phyloP scores from a whole-genome alignment of 176 grass and related monocot genomes.

The Dactylis glomerata region DNA sequence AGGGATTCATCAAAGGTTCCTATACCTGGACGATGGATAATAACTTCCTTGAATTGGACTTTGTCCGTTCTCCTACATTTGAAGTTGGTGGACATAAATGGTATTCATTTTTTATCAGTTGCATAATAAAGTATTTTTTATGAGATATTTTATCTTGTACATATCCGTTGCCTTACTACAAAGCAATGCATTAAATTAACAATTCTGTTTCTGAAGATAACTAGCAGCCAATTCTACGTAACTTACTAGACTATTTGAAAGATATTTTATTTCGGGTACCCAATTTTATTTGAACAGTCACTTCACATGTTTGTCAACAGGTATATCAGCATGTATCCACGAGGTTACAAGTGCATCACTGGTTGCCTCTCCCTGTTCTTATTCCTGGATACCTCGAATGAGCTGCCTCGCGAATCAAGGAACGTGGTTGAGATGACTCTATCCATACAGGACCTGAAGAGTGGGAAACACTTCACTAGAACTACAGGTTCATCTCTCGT shows the following conservation, averaged over 20 bases:
- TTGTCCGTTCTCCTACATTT: constrained; percentile 21
- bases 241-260: not conserved
- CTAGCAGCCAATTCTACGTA: not conserved
- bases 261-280: not conserved
- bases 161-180: not conserved
- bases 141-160: not conserved
- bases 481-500: not conserved
- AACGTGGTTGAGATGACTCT: not conserved
- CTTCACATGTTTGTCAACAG: constrained; percentile 13
- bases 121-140: not conserved
- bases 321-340: constrained; percentile 13
- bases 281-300: not conserved
- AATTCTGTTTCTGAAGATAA: not conserved
- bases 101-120: not conserved
- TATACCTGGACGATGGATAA: constrained; percentile 30
- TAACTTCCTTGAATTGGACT: not conserved
- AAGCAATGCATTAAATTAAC: not conserved
- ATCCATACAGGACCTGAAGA: not conserved
- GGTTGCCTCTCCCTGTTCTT: constrained; percentile 3
- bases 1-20: constrained; percentile 23
- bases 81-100: constrained; percentile 15
- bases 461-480: not conserved
- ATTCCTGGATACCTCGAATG: not conserved
- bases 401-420: not conserved
- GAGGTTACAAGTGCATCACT: not conserved